A percentile compares a stretch with the other conserved stretches of the same genome.
Conservation (phyloP, 176 grass and related monocot species). For the Dactylis glomerata region DNA sequence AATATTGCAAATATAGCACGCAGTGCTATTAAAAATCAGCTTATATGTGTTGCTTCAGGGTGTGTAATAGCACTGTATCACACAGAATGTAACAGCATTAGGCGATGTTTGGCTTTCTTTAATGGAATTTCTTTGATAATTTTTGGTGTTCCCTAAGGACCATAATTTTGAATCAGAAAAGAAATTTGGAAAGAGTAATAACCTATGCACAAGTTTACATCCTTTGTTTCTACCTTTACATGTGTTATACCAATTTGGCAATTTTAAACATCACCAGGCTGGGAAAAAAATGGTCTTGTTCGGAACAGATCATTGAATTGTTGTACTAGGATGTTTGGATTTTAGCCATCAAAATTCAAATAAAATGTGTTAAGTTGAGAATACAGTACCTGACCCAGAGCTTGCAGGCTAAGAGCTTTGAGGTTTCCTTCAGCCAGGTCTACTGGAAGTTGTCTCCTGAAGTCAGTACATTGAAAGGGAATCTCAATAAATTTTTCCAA, state of each 20-base stretch:
- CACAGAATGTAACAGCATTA: background rate
- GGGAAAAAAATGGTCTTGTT: background rate
- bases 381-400: constrained; percentile 73
- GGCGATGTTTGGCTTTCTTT: background rate
- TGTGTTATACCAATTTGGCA: background rate
- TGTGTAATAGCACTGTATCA: background rate
- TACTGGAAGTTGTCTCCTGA: constrained; percentile 87
- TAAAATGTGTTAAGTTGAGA: constrained; percentile 5
- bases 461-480: constrained; percentile 10
- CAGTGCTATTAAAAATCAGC: background rate
- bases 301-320: background rate
- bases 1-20: background rate
- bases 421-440: constrained; percentile 86
- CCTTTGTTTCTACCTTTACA: background rate
- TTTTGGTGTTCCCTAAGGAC: background rate
- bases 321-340: background rate
- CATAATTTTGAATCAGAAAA: background rate
- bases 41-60: background rate
- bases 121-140: background rate
- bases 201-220: background rate
- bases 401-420: constrained; percentile 78
- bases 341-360: background rate
- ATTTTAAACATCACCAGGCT: background rate
- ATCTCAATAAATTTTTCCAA: background rate
- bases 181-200: background rate